These are phyloP conservation scores for Aspergillus sp. DNA, from an alignment of 2,329 filamentous ascomycete species.

Conservation along the genomic window DNA sequence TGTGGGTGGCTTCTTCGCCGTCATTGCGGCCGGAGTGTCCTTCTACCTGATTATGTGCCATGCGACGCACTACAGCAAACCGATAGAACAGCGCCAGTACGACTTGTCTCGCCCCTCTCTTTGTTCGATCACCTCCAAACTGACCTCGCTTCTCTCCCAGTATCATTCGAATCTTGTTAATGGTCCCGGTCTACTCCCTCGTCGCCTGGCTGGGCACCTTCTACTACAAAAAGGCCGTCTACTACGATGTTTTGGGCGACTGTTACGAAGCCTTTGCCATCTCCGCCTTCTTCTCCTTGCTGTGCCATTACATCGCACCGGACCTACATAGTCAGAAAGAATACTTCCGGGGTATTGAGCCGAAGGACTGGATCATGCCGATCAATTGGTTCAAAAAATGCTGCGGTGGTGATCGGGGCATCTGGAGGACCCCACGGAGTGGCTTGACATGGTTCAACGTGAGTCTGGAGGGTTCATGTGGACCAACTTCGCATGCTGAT, in stretches of 20 bases:
- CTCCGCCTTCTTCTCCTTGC: constrained; percentile 77
- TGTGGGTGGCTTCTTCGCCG: constrained; percentile 53
- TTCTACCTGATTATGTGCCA: constrained; percentile 57
- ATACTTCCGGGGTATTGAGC: constrained; percentile 69
- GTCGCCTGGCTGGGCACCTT: constrained; percentile 71
- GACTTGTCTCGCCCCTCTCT: constrained; percentile 20
- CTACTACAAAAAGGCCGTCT: constrained; percentile 75
- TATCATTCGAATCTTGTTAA: constrained; percentile 84
- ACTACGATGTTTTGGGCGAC: constrained; percentile 77
- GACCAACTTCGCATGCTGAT: not conserved
- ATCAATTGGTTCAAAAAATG: constrained; percentile 68
- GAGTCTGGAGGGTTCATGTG: constrained; percentile 5
- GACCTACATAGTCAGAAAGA: constrained; percentile 77
- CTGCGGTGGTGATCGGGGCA: constrained; percentile 67
- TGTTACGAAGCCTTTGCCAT: constrained; percentile 91
- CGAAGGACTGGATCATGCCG: constrained; percentile 73
- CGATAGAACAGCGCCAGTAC: constrained; percentile 60
- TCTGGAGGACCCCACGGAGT: constrained; percentile 72
- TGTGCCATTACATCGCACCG: constrained; percentile 78
- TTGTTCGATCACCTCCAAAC: not conserved
- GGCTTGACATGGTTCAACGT: constrained; percentile 89
- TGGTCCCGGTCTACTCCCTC: constrained; percentile 78
- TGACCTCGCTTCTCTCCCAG: constrained; percentile 38
- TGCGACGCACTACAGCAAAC: constrained; percentile 60
- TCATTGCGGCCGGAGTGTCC: constrained; percentile 52